Evolutionary conservation across 179 eudicot species (phyloP).

Genomic region (Beta corolliflora): DNA sequence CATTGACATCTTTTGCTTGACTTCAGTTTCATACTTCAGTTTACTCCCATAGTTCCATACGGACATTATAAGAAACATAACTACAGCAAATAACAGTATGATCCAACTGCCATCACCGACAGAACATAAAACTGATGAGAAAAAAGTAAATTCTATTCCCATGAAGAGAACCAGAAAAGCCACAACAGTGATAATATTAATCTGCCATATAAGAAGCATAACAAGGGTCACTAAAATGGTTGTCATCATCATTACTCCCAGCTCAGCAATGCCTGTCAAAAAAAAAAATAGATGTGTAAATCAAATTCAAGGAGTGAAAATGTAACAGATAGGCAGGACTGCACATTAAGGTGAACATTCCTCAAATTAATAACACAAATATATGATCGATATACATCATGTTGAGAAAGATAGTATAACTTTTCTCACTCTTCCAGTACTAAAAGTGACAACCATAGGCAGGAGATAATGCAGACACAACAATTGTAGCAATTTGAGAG

Average conservation of each 20-base stretch:
- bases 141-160: conserved; percentile 85
- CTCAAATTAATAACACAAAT: not conserved
- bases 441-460: not conserved
- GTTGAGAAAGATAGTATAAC: not conserved
- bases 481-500: not conserved
- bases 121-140: conserved; percentile 78
- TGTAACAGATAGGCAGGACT: not conserved
- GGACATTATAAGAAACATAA: conserved; percentile 78
- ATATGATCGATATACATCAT: not conserved
- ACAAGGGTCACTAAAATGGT: conserved; percentile 90
- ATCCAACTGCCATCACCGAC: conserved; percentile 98
- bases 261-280: conserved; percentile 89
- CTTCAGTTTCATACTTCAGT: conserved; percentile 95
- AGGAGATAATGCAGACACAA: not conserved
- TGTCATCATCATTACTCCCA: conserved; percentile 97
- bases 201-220: conserved; percentile 99
- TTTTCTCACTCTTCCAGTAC: not conserved
- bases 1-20: conserved; percentile 82
- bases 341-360: not conserved
- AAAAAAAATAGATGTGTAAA: conserved; percentile 21
- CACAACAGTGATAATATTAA: conserved; percentile 67
- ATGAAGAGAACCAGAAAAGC: conserved; percentile 71
- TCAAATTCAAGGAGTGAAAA: not conserved
- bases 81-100: conserved; percentile 72
- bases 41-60: conserved; percentile 97